Conservation (phyloP, 2,329 filamentous ascomycete species). For the Trichoderma aggressivum region DNA sequence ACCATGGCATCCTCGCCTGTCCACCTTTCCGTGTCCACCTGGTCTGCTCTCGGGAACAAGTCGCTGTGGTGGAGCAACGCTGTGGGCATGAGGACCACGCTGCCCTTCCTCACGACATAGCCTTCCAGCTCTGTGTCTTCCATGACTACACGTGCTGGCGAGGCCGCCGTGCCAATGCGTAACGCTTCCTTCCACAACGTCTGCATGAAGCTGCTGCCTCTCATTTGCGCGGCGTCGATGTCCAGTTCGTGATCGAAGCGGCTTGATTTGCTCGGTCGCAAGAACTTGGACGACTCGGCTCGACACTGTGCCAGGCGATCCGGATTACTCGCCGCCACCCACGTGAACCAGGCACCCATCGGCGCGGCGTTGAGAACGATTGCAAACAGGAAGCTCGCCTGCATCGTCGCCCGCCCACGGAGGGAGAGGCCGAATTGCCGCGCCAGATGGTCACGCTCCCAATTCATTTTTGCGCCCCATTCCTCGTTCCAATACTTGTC, state of each 20-base stretch:
- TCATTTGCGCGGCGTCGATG: neutral
- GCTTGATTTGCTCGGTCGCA: neutral
- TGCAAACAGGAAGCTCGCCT: constrained; percentile 3
- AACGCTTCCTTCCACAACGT: constrained; percentile 7
- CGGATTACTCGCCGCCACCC: neutral
- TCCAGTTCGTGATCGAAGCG: neutral
- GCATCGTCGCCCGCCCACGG: constrained; percentile 1
- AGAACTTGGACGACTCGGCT: neutral
- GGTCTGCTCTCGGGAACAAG: neutral
- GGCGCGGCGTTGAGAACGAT: constrained; percentile 2
- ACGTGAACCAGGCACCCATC: neutral
- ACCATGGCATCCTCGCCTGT: neutral
- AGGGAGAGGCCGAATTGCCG: neutral
- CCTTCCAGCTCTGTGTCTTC: constrained; percentile 9
- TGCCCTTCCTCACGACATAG: constrained; percentile 3
- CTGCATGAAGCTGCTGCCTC: neutral
- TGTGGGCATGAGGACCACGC: constrained; percentile 1
- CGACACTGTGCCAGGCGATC: neutral
- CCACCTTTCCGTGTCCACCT: constrained; percentile 3
- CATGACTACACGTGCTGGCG: constrained; percentile 4
- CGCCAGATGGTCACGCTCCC: neutral
- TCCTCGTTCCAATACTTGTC: neutral
- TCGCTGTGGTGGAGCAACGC: constrained; percentile 1
- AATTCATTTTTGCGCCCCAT: constrained; percentile 5
- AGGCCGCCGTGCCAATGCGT: neutral